Evolutionary conservation across 257 asterid species (phyloP).

Genomic region (Ocimum tenuiflorum): DNA sequence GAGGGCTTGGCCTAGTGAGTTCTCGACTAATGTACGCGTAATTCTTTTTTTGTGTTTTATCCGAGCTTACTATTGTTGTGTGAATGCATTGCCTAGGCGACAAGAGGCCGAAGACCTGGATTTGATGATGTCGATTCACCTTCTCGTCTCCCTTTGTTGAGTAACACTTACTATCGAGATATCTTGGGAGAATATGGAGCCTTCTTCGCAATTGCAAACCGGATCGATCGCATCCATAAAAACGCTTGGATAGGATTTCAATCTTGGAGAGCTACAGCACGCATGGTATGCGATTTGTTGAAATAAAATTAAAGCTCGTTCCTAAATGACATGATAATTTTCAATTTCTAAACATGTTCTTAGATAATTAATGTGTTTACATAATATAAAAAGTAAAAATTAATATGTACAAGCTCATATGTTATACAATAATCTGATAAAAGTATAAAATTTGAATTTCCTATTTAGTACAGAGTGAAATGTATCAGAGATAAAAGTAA

Average conservation of each 20-base stretch:
- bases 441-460: no score
- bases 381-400: no score
- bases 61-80: neutral
- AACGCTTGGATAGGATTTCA: slow-evolving; percentile 99
- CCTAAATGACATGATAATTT: no score
- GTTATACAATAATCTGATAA: no score
- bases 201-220: slow-evolving; percentile 81
- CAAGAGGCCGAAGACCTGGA: slow-evolving; percentile 73
- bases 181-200: slow-evolving; percentile 81
- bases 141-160: slow-evolving; percentile 77
- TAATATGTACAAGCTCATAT: no score
- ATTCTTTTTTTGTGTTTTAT: neutral
- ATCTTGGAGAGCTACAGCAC: slow-evolving; percentile 93
- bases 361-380: no score
- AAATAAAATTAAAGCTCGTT: no score
- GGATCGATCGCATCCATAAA: slow-evolving; percentile 83
- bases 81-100: slow-evolving; percentile 47
- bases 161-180: slow-evolving; percentile 63
- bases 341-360: no score
- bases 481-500: no score
- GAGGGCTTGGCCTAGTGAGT: slow-evolving; percentile 84
- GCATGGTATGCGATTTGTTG: slow-evolving; percentile 49
- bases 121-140: slow-evolving; percentile 81
- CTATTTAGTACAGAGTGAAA: no score
- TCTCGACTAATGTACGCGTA: neutral